Conservation (phyloP, 768 basidiomycete genomes). For the Lyophyllum shimeji region DNA sequence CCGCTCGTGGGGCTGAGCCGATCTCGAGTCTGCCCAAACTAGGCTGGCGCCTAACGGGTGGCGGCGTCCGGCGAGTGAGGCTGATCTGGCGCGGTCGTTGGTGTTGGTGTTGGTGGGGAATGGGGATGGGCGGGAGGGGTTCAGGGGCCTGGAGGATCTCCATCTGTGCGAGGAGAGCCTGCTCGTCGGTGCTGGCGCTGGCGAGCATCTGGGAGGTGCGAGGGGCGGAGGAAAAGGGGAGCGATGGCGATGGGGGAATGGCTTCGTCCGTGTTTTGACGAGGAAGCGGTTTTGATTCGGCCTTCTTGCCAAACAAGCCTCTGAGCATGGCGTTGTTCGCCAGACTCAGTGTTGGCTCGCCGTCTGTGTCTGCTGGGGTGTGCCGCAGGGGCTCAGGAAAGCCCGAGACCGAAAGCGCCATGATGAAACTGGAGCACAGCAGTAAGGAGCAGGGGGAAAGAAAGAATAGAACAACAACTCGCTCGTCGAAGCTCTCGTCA, state of each 20-base stretch:
- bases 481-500: not conserved
- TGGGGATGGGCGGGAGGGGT: conserved; percentile 8
- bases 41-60: conserved; percentile 23
- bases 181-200: conserved; percentile 18
- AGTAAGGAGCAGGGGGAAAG: not conserved
- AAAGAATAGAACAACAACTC: not conserved
- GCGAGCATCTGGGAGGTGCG: conserved; percentile 4
- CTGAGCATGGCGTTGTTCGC: conserved; percentile 15
- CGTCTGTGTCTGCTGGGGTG: conserved; percentile 8
- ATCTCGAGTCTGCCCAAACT: conserved; percentile 28
- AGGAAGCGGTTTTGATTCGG: conserved; percentile 11
- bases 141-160: conserved; percentile 20
- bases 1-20: conserved; percentile 19
- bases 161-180: conserved; percentile 13
- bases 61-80: conserved; percentile 23
- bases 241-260: conserved; percentile 9
- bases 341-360: conserved; percentile 1
- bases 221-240: conserved; percentile 10
- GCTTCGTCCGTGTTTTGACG: conserved; percentile 18
- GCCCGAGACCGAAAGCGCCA: conserved; percentile 35
- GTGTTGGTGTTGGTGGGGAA: no score
- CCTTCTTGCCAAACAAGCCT: conserved; percentile 26
- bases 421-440: conserved; percentile 5
- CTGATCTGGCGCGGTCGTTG: conserved; percentile 18
- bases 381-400: conserved; percentile 34